Evolutionary conservation across 805 yeast genomes (phyloP).

Genomic region (Priceomyces castillae): DNA sequence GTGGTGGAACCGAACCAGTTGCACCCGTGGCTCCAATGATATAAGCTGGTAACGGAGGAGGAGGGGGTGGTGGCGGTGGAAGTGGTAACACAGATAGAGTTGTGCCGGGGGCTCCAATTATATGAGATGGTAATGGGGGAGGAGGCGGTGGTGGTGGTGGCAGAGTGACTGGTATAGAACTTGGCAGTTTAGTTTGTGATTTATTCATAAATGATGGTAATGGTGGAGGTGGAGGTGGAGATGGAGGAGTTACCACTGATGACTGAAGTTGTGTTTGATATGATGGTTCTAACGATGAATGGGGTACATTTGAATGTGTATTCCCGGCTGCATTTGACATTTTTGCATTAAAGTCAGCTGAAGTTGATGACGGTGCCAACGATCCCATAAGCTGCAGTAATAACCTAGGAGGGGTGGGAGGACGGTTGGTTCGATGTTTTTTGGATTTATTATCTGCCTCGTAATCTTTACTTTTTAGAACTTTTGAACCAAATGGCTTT

Average conservation of each 20-base stretch:
- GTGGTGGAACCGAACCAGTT: conserved; percentile 5
- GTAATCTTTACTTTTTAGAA: neutral
- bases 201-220: conserved; percentile 10
- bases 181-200: neutral
- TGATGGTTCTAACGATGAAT: too few relatives aligned
- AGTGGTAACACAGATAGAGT: neutral
- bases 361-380: neutral
- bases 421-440: neutral
- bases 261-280: too few relatives aligned
- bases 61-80: conserved; percentile 15
- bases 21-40: neutral
- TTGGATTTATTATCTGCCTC: neutral
- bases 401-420: neutral
- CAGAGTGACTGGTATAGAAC: neutral
- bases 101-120: too few relatives aligned
- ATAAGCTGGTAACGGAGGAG: conserved; percentile 3
- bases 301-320: too few relatives aligned
- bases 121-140: conserved; percentile 13
- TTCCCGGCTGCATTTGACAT: too few relatives aligned
- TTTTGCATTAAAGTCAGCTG: too few relatives aligned
- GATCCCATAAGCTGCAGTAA: neutral
- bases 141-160: conserved; percentile 9
- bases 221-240: conserved; percentile 18
- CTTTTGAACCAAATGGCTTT: neutral
- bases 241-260: conserved; percentile 3